Conservation (phyloP, 352 stramenopile genomes). For the Thalassiosira exigua region DNA sequence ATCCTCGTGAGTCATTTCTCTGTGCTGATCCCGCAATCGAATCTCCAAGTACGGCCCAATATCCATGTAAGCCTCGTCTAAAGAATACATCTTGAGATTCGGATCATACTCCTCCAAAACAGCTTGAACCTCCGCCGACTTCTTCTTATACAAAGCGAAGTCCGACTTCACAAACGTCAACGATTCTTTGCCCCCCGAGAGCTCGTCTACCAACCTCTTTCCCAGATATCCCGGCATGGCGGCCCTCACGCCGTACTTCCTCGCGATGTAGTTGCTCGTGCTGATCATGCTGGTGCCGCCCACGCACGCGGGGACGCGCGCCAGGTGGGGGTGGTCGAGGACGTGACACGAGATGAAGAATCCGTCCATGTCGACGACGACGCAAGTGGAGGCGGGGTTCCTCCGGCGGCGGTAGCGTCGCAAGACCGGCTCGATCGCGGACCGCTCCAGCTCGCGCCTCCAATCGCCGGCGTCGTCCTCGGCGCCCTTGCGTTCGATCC, state of each 20-base stretch:
- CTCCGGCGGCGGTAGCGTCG: constrained; percentile 69
- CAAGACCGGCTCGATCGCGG: constrained; percentile 77
- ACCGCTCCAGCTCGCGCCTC: constrained; percentile 57
- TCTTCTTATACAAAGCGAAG: constrained; percentile 90
- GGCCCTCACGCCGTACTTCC: constrained; percentile 92
- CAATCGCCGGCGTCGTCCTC: constrained; percentile 47
- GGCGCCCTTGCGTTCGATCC: constrained; percentile 80
- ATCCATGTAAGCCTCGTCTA: constrained; percentile 96
- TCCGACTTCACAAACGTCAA: constrained; percentile 91
- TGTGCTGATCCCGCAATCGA: constrained; percentile 37
- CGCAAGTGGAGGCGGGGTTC: constrained; percentile 77
- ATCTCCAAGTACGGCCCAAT: constrained; percentile 89
- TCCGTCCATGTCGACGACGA: constrained; percentile 97
- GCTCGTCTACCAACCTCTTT: constrained; percentile 91
- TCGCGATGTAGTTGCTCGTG: constrained; percentile 95
- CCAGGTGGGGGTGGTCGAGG: constrained; percentile 89
- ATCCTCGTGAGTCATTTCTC: constrained; percentile 59
- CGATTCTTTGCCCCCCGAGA: constrained; percentile 76
- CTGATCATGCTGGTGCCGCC: constrained; percentile 92
- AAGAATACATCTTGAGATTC: constrained; percentile 88
- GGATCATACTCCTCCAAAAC: constrained; percentile 94
- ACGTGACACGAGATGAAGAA: constrained; percentile 97
- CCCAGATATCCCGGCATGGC: constrained; percentile 97
- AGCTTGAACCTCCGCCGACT: constrained; percentile 83
- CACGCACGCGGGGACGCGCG: constrained; percentile 91